Evolutionary conservation across 169 alveolate species (phyloP).

Genomic region (Plasmodium yoelii): DNA sequence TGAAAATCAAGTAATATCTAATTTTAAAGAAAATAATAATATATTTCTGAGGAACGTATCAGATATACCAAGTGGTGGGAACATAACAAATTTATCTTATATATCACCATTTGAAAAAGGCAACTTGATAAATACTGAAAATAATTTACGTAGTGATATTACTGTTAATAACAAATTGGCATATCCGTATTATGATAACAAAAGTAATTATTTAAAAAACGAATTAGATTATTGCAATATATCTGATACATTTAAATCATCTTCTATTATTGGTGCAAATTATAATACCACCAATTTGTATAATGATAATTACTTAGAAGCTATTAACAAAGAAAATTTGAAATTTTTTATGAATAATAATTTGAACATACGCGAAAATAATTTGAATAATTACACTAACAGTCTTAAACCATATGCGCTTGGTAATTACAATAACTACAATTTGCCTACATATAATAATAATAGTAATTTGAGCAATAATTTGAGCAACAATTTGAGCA

Average conservation of each 20-base stretch:
- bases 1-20: constrained; percentile 10
- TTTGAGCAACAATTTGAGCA: background rate
- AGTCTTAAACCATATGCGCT: constrained; percentile 7
- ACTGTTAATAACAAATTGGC: constrained; percentile 5
- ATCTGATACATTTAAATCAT: constrained; percentile 4
- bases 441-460: background rate
- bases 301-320: constrained; percentile 9
- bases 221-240: background rate
- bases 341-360: background rate
- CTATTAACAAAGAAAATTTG: constrained; percentile 2
- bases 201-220: constrained; percentile 10
- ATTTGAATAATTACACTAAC: constrained; percentile 1
- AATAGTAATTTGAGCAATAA: background rate
- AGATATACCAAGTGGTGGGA: constrained; percentile 1
- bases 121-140: constrained; percentile 16
- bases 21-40: constrained; percentile 15
- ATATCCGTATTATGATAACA: constrained; percentile 25
- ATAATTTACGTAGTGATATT: constrained; percentile 13
- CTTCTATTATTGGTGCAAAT: constrained; percentile 7
- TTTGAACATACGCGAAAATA: constrained; percentile 6
- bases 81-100: background rate
- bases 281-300: background rate
- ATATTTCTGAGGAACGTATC: background rate
- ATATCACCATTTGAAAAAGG: constrained; percentile 15
- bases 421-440: background rate